Evolutionary conservation across 2,329 filamentous ascomycete species (phyloP).

Genomic region (Neophaeococcomyces aloes): DNA sequence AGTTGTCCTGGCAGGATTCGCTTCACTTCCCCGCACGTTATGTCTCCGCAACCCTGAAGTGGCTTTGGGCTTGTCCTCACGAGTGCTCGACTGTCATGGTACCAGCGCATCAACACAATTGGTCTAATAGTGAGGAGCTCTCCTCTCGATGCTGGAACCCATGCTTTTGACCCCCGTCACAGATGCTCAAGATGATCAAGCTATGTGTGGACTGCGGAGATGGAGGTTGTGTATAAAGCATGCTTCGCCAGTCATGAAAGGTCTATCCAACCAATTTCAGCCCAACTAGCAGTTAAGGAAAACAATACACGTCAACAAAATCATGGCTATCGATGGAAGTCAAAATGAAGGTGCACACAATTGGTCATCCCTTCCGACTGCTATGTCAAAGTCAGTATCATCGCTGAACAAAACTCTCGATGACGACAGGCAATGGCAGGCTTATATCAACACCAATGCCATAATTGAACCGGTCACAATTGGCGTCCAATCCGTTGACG

Average conservation of each 20-base stretch:
- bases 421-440: slow-evolving; percentile 17
- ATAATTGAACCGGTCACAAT: slow-evolving; percentile 19
- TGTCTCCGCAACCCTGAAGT: too few relatives aligned
- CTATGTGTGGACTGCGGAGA: too few relatives aligned
- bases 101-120: too few relatives aligned
- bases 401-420: slow-evolving; percentile 13
- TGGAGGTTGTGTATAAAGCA: too few relatives aligned
- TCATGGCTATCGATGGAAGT: slow-evolving; percentile 4
- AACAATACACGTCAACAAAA: not conserved
- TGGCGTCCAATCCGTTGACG: slow-evolving; percentile 13
- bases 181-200: too few relatives aligned
- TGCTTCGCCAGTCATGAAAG: too few relatives aligned
- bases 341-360: slow-evolving; percentile 12
- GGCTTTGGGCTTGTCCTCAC: too few relatives aligned
- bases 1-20: not conserved
- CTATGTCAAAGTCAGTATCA: slow-evolving; percentile 17
- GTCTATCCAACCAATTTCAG: too few relatives aligned
- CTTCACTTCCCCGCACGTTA: slow-evolving; percentile 2
- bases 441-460: slow-evolving; percentile 19
- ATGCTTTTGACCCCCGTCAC: too few relatives aligned
- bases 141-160: too few relatives aligned
- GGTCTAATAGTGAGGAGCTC: too few relatives aligned
- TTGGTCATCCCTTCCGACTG: slow-evolving; percentile 15
- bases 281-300: not conserved
- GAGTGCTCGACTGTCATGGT: too few relatives aligned